A percentile compares a stretch with the other conserved stretches of the same genome.
These are phyloP conservation scores for Crithidia bombi DNA, from an alignment of 208 protist genomes.

Conservation along the genomic window DNA sequence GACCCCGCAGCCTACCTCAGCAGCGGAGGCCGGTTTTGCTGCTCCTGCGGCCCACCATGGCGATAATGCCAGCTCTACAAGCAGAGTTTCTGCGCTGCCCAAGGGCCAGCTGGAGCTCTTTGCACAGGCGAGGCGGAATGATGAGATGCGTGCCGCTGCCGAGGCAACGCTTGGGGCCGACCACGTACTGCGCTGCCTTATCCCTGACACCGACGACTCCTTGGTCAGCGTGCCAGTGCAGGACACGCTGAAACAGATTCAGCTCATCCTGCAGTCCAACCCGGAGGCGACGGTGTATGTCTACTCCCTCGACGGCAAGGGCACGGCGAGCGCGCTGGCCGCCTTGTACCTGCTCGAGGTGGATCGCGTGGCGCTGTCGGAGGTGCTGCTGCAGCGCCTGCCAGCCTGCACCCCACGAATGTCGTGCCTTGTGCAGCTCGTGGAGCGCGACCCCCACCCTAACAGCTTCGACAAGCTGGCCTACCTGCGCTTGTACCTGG, in stretches of 20 bases:
- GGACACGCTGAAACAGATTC: conserved; percentile 9
- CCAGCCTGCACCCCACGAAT: conserved; percentile 35
- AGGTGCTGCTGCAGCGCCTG: conserved; percentile 25
- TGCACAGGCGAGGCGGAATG: conserved; percentile 10
- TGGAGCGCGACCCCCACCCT: conserved; percentile 20
- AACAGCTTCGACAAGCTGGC: conserved; percentile 22
- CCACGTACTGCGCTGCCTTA: conserved; percentile 21
- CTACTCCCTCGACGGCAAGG: conserved; percentile 38
- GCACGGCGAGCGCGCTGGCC: conserved; percentile 33
- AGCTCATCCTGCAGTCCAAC: conserved; percentile 9
- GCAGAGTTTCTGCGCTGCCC: not conserved
- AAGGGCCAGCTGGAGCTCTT: not conserved
- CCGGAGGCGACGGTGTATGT: conserved; percentile 30
- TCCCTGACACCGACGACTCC: conserved; percentile 7
- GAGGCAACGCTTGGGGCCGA: conserved; percentile 9
- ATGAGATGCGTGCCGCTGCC: not conserved
- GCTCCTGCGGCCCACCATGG: not conserved
- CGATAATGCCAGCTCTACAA: not conserved
- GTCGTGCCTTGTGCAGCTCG: conserved; percentile 24
- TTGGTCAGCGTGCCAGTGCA: conserved; percentile 3
- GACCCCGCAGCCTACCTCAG: not conserved
- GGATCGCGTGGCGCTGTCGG: conserved; percentile 26
- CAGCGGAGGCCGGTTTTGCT: not conserved
- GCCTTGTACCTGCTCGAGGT: conserved; percentile 30
- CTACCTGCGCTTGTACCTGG: conserved; percentile 33